Evolutionary conservation across 2,329 filamentous ascomycete genomes (phyloP), one percentile per base, ranked within the genome.

Genomic region (Pseudopyricularia javanii): DNA sequence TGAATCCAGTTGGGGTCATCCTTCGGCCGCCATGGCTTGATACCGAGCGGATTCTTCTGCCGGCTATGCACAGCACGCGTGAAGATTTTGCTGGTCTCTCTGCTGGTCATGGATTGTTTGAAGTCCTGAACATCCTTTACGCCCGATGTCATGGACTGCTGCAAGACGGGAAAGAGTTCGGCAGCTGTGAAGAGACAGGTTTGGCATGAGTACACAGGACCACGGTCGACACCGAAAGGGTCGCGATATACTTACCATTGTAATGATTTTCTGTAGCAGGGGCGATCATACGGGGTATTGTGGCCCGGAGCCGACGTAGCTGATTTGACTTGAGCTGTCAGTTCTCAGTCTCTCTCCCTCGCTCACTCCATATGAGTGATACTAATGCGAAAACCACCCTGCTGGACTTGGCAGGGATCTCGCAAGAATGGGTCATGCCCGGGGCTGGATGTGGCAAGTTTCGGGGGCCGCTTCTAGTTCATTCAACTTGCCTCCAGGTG

Each of bases 1-100:
- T 40, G 65, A 55, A 76, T 72, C 79, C 80, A 85, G 56, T 79
- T 71, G 2, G 81, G 78, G 53, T 83, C 71, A 34, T 84, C 77
- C 53, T 70, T 73, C 20, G 78, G 72, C 49, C 70, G 72, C 81
- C 81, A 84, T 2, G 75, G 73, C 58, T 73, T 76, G 57, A 84
- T 82, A 4, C 74, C 76, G 50, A 72, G 70, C 0, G 78, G 75
- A 45, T 81, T 75, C 37, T 75, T 71, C 52, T 73, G 67, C 17
- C 73, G 73, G 58, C 80, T 82, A 59, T 74, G 71, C 40, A 64
- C 69, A 2, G 74, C 78, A 54, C 76, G 71, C 11, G 75, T 70
- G 52, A 84, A 67, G 11, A 80, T 68, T 51, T 72, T 72, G 47
- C 68, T 70, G 55, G 66, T 75, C 47, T 72, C 68, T 4, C 75